A percentile compares a stretch with the other conserved stretches of the same genome.
These are phyloP conservation scores for Gossypium ekmanianum DNA, from an alignment of 345 rosid genomes.

Conservation along the genomic window DNA sequence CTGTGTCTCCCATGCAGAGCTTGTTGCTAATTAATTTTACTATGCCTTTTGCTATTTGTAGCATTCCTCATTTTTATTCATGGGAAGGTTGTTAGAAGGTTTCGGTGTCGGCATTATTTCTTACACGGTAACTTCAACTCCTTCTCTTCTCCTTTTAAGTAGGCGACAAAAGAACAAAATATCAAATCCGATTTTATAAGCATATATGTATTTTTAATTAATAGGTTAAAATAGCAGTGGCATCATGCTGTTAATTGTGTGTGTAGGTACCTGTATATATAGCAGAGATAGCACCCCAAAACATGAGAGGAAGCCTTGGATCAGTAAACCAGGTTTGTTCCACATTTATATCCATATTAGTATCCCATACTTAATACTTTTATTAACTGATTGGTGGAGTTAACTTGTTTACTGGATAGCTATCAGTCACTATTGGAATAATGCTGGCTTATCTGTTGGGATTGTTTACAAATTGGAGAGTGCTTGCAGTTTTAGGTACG, in stretches of 20 bases:
- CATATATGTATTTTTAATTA: too few species aligned
- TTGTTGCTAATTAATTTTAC: neutral
- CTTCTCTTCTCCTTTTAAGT: neutral
- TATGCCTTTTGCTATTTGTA: slow-evolving; percentile 19
- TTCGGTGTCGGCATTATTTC: slow-evolving; percentile 80
- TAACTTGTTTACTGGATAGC: slow-evolving; percentile 34
- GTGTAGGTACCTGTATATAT: slow-evolving; percentile 72
- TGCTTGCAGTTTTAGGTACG: slow-evolving; percentile 63
- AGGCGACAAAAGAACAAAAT: too few species aligned
- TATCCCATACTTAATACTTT: neutral
- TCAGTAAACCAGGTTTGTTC: slow-evolving; percentile 62
- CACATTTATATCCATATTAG: neutral
- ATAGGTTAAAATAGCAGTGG: neutral
- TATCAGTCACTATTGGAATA: slow-evolving; percentile 60
- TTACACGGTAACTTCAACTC: slow-evolving; percentile 42
- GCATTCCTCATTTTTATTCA: slow-evolving; percentile 69
- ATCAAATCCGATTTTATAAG: too few species aligned
- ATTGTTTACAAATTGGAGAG: slow-evolving; percentile 59
- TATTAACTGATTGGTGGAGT: neutral
- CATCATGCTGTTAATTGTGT: slow-evolving; percentile 7
- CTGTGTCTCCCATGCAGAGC: neutral
- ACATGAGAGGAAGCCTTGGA: slow-evolving; percentile 72
- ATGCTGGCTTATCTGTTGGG: slow-evolving; percentile 68
- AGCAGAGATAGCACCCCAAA: slow-evolving; percentile 76
- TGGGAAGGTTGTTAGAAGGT: slow-evolving; percentile 77